These are phyloP conservation scores for Apiotrichum montevideense DNA, from an alignment of 1,284 basidiomycete species.

Conservation along the genomic window DNA sequence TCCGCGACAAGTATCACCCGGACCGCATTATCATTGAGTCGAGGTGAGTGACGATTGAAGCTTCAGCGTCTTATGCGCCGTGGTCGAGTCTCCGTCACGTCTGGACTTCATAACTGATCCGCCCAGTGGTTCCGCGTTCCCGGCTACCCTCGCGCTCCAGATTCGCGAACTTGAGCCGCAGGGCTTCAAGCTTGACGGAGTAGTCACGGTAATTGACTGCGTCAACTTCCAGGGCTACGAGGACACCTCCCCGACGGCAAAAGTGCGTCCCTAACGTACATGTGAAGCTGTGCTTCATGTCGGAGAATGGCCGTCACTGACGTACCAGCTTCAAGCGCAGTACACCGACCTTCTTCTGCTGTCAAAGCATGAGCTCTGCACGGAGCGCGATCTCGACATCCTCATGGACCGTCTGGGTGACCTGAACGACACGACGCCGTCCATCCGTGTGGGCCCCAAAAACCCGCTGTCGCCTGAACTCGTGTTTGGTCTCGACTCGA, in stretches of 20 bases:
- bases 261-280: conserved; percentile 23
- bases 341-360: conserved; percentile 84
- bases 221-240: conserved; percentile 82
- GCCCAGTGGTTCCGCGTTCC: conserved; percentile 60
- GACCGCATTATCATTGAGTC: conserved; percentile 89
- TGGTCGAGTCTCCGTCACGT: no score
- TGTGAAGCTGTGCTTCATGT: background rate
- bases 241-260: conserved; percentile 77
- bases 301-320: background rate
- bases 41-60: conserved; percentile 55
- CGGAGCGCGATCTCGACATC: conserved; percentile 67
- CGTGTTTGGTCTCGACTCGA: conserved; percentile 76
- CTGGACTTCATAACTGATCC: background rate
- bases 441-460: conserved; percentile 56
- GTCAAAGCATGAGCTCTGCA: conserved; percentile 78
- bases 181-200: conserved; percentile 76
- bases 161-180: conserved; percentile 74
- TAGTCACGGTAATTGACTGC: conserved; percentile 81
- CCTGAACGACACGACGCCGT: conserved; percentile 79
- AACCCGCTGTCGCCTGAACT: conserved; percentile 55
- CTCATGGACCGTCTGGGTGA: conserved; percentile 81
- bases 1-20: conserved; percentile 73
- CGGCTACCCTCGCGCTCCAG: conserved; percentile 84
- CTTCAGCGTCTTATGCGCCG: no score
- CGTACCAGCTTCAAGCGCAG: conserved; percentile 68